Conservation (phyloP, 805 yeast species). For the Candida insectalens region DNA sequence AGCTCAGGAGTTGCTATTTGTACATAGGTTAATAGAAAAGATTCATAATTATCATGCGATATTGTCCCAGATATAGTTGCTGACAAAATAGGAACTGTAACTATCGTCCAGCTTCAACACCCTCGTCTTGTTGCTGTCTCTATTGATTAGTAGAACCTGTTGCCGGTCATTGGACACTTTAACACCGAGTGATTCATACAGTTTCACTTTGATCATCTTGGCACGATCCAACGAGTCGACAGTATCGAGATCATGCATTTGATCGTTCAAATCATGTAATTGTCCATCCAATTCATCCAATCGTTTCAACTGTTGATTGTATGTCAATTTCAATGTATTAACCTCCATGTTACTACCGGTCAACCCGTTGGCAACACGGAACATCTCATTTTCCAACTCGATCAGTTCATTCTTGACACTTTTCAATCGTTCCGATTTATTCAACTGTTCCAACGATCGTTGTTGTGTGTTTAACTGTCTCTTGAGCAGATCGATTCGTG, state of each 20-base stretch:
- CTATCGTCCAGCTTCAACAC: conserved; percentile 40
- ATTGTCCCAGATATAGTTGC: conserved; percentile 77
- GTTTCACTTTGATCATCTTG: conserved; percentile 41
- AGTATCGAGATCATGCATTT: conserved; percentile 7
- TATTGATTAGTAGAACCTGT: conserved; percentile 40
- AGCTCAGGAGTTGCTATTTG: neutral
- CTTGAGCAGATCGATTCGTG: conserved; percentile 7
- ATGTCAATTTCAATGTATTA: conserved; percentile 28
- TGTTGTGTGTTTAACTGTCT: conserved; percentile 14
- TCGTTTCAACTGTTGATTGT: conserved; percentile 28
- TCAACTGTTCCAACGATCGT: conserved; percentile 14
- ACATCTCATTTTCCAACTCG: conserved; percentile 33
- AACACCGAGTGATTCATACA: conserved; percentile 54
- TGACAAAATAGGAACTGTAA: conserved; percentile 57
- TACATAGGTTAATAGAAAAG: conserved; percentile 1
- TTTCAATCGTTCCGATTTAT: conserved; percentile 19
- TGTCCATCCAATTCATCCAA: conserved; percentile 24
- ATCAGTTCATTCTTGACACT: conserved; percentile 24
- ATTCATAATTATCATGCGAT: conserved; percentile 8
- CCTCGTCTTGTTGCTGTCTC: conserved; percentile 34
- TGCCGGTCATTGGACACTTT: conserved; percentile 31
- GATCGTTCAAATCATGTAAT: conserved; percentile 9
- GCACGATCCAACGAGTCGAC: conserved; percentile 23
- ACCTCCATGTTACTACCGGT: conserved; percentile 39
- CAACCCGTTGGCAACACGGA: conserved; percentile 41